Base-by-base conservation (phyloP, 2,329 filamentous ascomycete genomes). In the Alternaria sp. region DNA sequence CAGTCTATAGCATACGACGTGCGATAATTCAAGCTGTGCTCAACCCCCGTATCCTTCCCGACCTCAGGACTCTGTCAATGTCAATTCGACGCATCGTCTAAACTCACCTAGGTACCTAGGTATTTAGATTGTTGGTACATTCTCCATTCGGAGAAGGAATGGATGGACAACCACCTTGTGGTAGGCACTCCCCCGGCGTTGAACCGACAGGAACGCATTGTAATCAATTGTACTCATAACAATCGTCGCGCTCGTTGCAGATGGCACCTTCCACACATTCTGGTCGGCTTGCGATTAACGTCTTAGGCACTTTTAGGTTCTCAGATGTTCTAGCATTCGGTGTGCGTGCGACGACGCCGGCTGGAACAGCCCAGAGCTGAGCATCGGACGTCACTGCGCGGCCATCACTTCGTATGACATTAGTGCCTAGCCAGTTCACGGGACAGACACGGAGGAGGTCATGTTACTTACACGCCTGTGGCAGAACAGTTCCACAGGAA, bases 401-500 rank as follows among this genome's bases (percentile, higher is more conserved):
- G 30, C 30, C 30, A 36, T 36, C 30, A 36, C 30, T 36, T 8
- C 13, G 6, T 36, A 36, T 36, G 30, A 36, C 13, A 13, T 36
- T 15, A 36, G 30, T 36, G 30, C 13, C 30, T 36, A 36, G 30
- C 30, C 30, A 36, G 30, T 36, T 36, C 30, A 36, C 30, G 13
- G 13, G 30, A 36, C 13, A 15, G 30, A 36, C 13, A 36, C 13
- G 13, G 13, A 36, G 13, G 7, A 36, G 30, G 30, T 36, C 30
- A 15, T 36, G 30, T 36, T 36, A 36, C 30, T 36, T 36, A 36
- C 13, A 36, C 13, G 30, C 30, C 30, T 36, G 30, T 30, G 54
- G 59, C 15, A 57, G 54, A 47, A 23, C 28, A 7, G 25, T 58
- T 43, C 54, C 44, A 15, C 23, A 62, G 40, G 49, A 58, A 44